These are phyloP conservation scores for Penicillium sp. DNA, from an alignment of 2,329 filamentous ascomycete species.

Conservation along the genomic window DNA sequence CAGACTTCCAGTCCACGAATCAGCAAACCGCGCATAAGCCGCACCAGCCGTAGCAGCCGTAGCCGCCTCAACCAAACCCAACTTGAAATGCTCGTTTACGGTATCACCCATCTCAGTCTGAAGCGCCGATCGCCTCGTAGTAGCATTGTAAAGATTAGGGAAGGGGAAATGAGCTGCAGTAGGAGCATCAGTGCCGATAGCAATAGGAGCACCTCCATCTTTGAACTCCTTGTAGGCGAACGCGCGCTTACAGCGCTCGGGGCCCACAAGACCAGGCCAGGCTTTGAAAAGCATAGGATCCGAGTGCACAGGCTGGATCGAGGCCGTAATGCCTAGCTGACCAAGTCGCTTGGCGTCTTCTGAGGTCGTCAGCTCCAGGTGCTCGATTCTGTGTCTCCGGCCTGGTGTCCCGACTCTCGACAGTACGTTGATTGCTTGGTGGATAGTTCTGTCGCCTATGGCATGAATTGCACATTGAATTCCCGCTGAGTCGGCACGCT, in stretches of 20 bases:
- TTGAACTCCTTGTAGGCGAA: constrained; percentile 52
- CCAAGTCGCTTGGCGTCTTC: constrained; percentile 49
- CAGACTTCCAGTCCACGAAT: constrained; percentile 43
- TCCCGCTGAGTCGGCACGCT: constrained; percentile 42
- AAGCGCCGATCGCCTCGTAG: constrained; percentile 46
- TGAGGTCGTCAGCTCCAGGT: constrained; percentile 49
- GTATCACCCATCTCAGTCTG: constrained; percentile 38
- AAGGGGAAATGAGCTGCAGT: constrained; percentile 48
- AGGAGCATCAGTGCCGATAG: constrained; percentile 50
- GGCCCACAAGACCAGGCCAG: constrained; percentile 48
- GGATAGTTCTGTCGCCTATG: constrained; percentile 50
- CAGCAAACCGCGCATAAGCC: constrained; percentile 48
- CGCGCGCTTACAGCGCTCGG: constrained; percentile 46
- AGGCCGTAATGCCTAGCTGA: constrained; percentile 46
- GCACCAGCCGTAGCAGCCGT: constrained; percentile 45
- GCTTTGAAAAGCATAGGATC: constrained; percentile 48
- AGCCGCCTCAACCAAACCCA: constrained; percentile 44
- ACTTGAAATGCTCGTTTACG: constrained; percentile 45
- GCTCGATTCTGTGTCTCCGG: constrained; percentile 51
- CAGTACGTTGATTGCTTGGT: constrained; percentile 47
- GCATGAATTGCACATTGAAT: constrained; percentile 52
- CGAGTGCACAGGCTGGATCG: constrained; percentile 40
- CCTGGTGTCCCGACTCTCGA: constrained; percentile 40
- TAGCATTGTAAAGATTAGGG: constrained; percentile 50
- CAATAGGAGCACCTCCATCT: constrained; percentile 46